These are phyloP conservation scores for Fraxinus velutina DNA, from an alignment of 305 asterid species.

Conservation along the genomic window DNA sequence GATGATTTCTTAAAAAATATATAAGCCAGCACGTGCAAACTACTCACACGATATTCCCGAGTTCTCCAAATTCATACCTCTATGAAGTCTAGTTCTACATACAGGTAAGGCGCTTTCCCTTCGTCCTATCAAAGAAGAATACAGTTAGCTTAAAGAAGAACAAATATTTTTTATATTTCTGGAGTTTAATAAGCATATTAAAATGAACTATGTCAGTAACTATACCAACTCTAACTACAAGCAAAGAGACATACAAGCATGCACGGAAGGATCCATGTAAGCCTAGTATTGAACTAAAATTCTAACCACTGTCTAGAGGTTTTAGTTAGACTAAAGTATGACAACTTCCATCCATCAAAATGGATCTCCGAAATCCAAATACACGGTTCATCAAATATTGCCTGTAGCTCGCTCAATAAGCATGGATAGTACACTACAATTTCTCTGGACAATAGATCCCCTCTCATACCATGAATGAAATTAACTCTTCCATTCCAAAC, in stretches of 20 bases:
- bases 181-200: background rate
- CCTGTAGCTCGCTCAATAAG: background rate
- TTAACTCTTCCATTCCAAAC: constrained; percentile 4
- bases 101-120: constrained; percentile 70
- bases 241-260: background rate
- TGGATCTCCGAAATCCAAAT: background rate
- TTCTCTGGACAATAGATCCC: constrained; percentile 9
- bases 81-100: constrained; percentile 86
- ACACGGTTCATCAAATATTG: background rate
- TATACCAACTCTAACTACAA: background rate
- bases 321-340: background rate
- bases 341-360: background rate
- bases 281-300: background rate
- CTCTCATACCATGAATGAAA: background rate
- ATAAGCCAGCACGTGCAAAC: background rate
- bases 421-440: background rate
- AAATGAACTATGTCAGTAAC: background rate
- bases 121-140: constrained; percentile 62
- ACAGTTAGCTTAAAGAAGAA: constrained; percentile 15
- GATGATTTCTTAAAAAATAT: background rate
- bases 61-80: constrained; percentile 41
- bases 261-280: background rate
- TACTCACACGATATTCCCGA: background rate
- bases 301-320: background rate
- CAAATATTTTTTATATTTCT: background rate